Base-by-base conservation (phyloP, 257 asterid species). In the Solanum neorickii region DNA sequence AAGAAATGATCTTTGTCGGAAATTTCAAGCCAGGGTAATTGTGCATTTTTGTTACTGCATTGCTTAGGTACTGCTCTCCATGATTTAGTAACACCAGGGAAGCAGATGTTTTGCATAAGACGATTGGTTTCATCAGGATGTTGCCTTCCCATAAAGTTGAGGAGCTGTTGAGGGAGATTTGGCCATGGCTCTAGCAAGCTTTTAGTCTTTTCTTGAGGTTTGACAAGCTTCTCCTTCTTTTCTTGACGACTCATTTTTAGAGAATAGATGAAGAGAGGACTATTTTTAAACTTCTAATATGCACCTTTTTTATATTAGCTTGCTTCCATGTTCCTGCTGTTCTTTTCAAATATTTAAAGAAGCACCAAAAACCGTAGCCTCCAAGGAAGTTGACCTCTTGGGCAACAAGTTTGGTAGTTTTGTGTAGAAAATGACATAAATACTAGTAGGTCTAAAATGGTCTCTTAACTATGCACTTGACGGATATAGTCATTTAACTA, bases 21-120 rank as follows among this genome's bases (percentile, higher is more conserved):
- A n/a, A 92, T 87, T n/a, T 89, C 84, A 47, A 89, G 92, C 85
- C 56, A 47, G 16, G 47, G 88, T 65, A 87, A 35, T 52, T 60
- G 83, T 15, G 46, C 80, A 7, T 59, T 59, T 59, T 47, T 39
- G 12, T 72, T 12, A 82, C 83, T 68, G 87, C 91, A 89, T 69
- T 60, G 86, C 60, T 31, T 68, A 5, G 92, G 46, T 46, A 23
- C 74, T 20, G 16, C n/a, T 62, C 56, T 83, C 77, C 76, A 83
- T 12, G 41, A n/a, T 83, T 83, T 62, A 1, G 76, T 62, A 29
- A 83, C 39, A n/a, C 76, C 86, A 2, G 1, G 25, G 56, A 68
- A 83, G 35, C 76, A 9, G 35, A 62, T 44, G 56, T 14, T 83
- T 7, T 62, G n/a, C 35, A 83, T 62, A 27, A 83, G 56, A 29